Evolutionary conservation across 1,284 basidiomycete species (phyloP).

Genomic region (Rhodotorula mucilaginosa): DNA sequence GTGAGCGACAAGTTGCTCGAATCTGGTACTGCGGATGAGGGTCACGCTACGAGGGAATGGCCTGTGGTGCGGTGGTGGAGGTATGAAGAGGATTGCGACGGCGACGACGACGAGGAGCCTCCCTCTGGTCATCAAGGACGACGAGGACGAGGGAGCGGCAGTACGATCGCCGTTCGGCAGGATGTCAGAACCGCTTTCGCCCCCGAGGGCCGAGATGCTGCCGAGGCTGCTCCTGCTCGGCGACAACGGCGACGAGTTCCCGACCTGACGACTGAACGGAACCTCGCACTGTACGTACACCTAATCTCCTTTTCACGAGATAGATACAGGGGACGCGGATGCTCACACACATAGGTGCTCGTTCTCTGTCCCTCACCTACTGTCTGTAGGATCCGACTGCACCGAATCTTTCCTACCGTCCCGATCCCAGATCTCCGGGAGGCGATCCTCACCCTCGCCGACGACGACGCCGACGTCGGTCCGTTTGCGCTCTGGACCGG

Average conservation of each 20-base stretch:
- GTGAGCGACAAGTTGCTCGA: conserved; percentile 17
- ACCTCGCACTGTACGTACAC: conserved; percentile 23
- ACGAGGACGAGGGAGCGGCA: too few relatives aligned
- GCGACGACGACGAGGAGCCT: too few relatives aligned
- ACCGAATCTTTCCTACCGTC: conserved; percentile 24
- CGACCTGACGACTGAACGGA: conserved; percentile 16
- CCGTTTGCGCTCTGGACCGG: neutral
- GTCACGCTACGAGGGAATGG: neutral
- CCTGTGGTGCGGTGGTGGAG: neutral
- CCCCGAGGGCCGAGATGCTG: too few relatives aligned
- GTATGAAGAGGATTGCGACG: too few relatives aligned
- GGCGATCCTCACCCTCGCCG: neutral
- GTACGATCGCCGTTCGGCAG: neutral
- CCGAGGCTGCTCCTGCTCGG: too few relatives aligned
- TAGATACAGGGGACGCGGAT: too few relatives aligned
- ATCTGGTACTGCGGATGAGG: neutral
- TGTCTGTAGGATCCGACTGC: conserved; percentile 19
- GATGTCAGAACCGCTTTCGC: too few relatives aligned
- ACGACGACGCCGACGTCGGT: neutral
- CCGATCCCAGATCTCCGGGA: conserved; percentile 14
- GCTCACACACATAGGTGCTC: too few relatives aligned
- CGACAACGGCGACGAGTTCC: neutral
- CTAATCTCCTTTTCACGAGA: too few relatives aligned
- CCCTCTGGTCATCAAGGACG: too few relatives aligned
- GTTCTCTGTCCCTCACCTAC: too few relatives aligned